Conservation (phyloP, 1,284 basidiomycete genomes). For the Neolentinus lepideus region DNA sequence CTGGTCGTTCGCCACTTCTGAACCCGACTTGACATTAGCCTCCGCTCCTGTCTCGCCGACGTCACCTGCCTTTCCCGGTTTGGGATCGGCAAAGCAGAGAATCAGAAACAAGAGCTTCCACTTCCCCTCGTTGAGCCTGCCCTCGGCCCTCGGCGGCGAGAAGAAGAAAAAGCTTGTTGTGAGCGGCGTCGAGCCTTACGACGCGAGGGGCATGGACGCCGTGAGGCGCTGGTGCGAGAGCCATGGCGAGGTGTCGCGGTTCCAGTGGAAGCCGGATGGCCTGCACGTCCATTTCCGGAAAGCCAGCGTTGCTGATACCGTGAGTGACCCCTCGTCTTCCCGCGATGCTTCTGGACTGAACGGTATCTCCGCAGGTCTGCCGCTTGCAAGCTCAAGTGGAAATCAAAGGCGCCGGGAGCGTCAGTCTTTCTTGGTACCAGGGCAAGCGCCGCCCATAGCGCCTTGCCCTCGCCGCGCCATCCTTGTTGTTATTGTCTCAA, state of each 20-base stretch:
- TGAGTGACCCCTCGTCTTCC: not conserved
- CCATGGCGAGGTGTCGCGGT: not conserved
- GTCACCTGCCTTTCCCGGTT: not conserved
- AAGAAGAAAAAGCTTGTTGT: constrained; percentile 50
- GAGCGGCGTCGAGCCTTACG: constrained; percentile 43
- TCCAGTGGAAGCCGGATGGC: not conserved
- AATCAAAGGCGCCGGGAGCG: constrained; percentile 1
- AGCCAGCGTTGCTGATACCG: not conserved
- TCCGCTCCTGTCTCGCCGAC: not conserved
- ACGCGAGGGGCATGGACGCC: constrained; percentile 44
- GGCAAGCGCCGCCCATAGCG: constrained; percentile 1
- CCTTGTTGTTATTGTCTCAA: not conserved
- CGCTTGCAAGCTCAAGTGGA: constrained; percentile 1
- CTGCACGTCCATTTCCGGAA: not conserved
- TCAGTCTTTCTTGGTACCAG: constrained; percentile 1
- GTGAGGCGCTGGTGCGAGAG: constrained; percentile 16
- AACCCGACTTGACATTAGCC: not conserved
- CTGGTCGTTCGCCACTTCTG: not conserved
- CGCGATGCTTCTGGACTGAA: not conserved
- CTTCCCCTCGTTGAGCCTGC: not conserved
- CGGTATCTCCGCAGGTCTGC: not conserved
- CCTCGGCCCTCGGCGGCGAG: constrained; percentile 18
- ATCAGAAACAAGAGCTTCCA: constrained; percentile 2
- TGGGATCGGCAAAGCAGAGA: not conserved
- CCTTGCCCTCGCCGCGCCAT: not conserved